Conservation (phyloP, 2,329 filamentous ascomycete species). For the Blastomyces parvus region DNA sequence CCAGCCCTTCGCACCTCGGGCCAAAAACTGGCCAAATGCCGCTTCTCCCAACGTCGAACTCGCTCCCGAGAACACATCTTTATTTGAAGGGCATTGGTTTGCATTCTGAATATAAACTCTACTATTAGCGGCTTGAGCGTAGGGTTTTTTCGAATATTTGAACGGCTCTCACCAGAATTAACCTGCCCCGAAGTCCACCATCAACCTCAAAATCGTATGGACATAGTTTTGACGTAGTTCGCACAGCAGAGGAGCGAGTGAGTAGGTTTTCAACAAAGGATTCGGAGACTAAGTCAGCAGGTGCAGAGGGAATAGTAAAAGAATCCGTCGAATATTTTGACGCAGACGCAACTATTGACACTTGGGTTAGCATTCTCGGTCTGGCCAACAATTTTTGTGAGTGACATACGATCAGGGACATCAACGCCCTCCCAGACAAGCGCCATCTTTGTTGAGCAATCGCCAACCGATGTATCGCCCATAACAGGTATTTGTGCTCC, state of each 20-base stretch:
- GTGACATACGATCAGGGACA: conserved; percentile 46
- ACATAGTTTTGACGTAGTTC: neutral
- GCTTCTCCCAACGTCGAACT: neutral
- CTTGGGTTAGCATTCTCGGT: neutral
- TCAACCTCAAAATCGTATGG: conserved; percentile 3
- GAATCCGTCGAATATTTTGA: conserved; percentile 5
- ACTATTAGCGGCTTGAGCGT: neutral
- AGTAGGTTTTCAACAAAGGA: conserved; percentile 4
- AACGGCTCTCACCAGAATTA: neutral
- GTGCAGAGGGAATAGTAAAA: neutral
- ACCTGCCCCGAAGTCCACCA: neutral
- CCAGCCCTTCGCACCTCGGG: conserved; percentile 12
- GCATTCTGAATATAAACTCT: neutral
- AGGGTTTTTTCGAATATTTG: neutral
- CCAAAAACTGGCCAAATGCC: conserved; percentile 1
- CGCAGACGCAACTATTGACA: neutral
- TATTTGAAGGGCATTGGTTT: conserved; percentile 18
- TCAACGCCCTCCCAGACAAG: conserved; percentile 48
- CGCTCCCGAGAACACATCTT: conserved; percentile 21
- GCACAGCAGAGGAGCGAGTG: neutral
- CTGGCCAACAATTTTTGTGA: neutral
- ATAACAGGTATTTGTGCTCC: conserved; percentile 46
- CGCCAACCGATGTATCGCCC: conserved; percentile 20
- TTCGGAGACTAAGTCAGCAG: neutral
- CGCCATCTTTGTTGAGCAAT: conserved; percentile 24